Base-by-base conservation (phyloP, 2,329 filamentous ascomycete species). In the Epichloe coenophiala region DNA sequence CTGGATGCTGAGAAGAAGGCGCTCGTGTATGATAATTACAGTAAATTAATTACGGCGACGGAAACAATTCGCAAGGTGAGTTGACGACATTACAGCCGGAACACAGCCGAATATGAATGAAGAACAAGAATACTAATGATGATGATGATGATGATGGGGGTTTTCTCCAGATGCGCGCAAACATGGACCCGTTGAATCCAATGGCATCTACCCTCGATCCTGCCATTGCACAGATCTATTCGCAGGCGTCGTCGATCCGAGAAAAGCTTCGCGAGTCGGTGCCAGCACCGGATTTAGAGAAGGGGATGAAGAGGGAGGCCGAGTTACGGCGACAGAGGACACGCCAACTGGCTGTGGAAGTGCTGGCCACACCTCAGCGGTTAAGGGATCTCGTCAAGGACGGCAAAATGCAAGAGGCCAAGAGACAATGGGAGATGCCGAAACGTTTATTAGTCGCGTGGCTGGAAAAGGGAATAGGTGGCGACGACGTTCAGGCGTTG, bases 1-100 rank as follows among this genome's bases (percentile, higher is more conserved):
- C 74, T 98, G 17, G 93, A 97, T 61, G 91, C 91, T 23, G 93
- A 98, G 74, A 86, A 93, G 67, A 98, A 98, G 70, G 90, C 91
- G 2, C 71, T 98, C 54, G 93, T 98, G 4, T 98, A 98, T 66
- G 91, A 98, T 65, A 98, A 98, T 64, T 98, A 97, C 67, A 93
- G 86, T 58, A 97, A 97, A 69, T 71, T 98, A 57, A 96, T 98
- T 57, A 80, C 84, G n/a, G 93, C 93, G 1, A 96, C 94, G 11
- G 91, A 95, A 67, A 97, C 91, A 3, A 98, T 98, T 61, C 79
- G 86, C 47, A 88, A 87, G 70, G 79, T 80, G 58, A 15, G 47
- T 45, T 31, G n/a, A 31, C 31, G 9, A 31, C 9, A 4, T 31
- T 1, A 11, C 8, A 9, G 1, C 31, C 31, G 1, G 27, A 4